Percentiles rank a stretch among this genome's conserved stretches.
phyloP scores from a whole-genome alignment of 2,329 filamentous ascomycete species.

The Tolypocladium album region DNA sequence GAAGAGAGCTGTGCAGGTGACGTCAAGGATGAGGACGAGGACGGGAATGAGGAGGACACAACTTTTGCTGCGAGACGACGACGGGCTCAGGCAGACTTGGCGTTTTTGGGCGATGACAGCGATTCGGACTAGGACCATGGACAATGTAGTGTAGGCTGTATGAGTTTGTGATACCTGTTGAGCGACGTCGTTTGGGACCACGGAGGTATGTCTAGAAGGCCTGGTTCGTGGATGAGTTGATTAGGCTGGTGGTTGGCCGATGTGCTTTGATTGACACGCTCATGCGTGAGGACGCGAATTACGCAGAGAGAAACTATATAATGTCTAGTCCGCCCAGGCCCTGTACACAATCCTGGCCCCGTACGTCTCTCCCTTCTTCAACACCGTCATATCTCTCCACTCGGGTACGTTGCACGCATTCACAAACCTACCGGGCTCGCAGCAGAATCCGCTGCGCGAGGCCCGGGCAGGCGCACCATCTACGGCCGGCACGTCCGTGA shows the following conservation, averaged over 20 bases:
- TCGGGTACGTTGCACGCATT: slow-evolving; percentile 75
- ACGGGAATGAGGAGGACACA: slow-evolving; percentile 17
- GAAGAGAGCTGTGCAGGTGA: slow-evolving; percentile 15
- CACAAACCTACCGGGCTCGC: slow-evolving; percentile 85
- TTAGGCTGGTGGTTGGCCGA: not conserved
- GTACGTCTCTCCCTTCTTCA: slow-evolving; percentile 79
- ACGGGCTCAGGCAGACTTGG: slow-evolving; percentile 40
- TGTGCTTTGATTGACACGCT: not conserved
- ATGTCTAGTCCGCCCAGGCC: slow-evolving; percentile 61
- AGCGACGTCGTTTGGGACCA: not conserved
- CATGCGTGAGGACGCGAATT: not conserved
- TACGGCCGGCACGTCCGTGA: slow-evolving; percentile 64
- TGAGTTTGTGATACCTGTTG: not conserved
- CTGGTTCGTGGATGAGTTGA: not conserved
- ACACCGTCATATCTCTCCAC: slow-evolving; percentile 67
- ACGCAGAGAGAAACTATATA: not conserved
- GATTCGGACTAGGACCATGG: slow-evolving; percentile 42
- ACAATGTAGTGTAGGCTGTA: no score
- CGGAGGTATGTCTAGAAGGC: not conserved
- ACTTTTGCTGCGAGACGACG: slow-evolving; percentile 34
- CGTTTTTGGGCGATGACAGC: slow-evolving; percentile 59
- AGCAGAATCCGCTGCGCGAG: slow-evolving; percentile 70
- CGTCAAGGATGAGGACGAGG: slow-evolving; percentile 12
- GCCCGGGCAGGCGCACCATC: slow-evolving; percentile 53
- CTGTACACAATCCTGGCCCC: slow-evolving; percentile 75